Evolutionary conservation across 2,329 filamentous ascomycete genomes (phyloP), one percentile per base, ranked within the genome.

Genomic region (Paramyrothecium roridum): DNA sequence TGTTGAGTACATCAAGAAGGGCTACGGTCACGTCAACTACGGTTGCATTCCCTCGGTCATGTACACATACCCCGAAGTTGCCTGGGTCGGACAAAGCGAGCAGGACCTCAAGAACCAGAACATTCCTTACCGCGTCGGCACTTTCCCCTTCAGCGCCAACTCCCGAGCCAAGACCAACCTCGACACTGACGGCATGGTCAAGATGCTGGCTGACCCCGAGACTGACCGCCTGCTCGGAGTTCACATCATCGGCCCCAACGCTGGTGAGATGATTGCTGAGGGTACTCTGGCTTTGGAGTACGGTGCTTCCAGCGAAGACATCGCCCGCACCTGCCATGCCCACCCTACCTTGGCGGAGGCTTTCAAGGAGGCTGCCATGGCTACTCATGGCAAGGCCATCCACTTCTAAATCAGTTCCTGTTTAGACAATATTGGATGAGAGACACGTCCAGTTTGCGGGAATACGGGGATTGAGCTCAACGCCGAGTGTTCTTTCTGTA

Each of bases 321-420:
- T 96, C 70, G 92, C 89, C 59, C 86, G 95, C 70, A 98, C 95
- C 61, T 95, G 91, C 77, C 95, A 99, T 77, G 95, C 95, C 54
- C 95, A 99, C 79, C 95, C 95, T 55, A 97, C 93, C 52, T 83
- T 99, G 57, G 87, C 93, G 22, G 95, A 99, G 81, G 95, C 95
- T 48, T 98, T 99, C 85, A 99, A 99, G 84, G 95, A 99, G 85
- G 95, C 95, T 68, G 95, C 95, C 65, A 98, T 99, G 95, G 90
- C 91, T 59, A 97, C 93, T 52, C 92, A 96, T 80, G 85, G 87
- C 68, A 95, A 96, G 82, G 88, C 95, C 63, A 96, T 99, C 73
- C 95, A 99, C 81, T 96, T 89, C 77, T 99, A 90, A 71, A 55
- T 52, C 43, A 34, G 17, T n/a, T n/a, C n/a, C 52, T 47, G 40